Base-by-base conservation (phyloP, 495 filamentous ascomycete genomes). In the Aspergillus steynii region DNA sequence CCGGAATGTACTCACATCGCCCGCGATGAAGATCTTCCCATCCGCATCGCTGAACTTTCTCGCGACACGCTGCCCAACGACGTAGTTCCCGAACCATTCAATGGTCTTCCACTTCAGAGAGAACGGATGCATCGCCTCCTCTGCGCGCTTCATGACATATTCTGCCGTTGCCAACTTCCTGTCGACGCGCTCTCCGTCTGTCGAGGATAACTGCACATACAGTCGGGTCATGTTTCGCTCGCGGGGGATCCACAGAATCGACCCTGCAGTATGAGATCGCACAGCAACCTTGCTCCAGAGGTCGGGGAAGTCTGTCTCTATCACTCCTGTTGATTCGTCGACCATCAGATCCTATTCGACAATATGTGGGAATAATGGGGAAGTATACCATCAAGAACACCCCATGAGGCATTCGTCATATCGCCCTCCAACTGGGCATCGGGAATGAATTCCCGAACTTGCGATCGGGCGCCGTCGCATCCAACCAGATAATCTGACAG, bases 241-340 rank as follows among this genome's bases (percentile, higher is more conserved):
- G 52, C 89, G 83, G 5, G 89, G 89, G 59, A 92, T 91, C 56
- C 89, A 88, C 74, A 92, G 85, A 60, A 91, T 87, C 14, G 89
- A 90, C 26, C 89, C 89, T 55, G 85, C 82, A 47, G 83, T 77
- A 20, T 88, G 79, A 25, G 87, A 87, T 59, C 88, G 84, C 57
- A 92, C 86, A 3, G 76, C 77, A 6, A 84, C 84, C 72, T 89
- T 90, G 70, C 83, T 87, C 85, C 86, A 88, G 28, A 92, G 84
- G 68, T 92, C 89, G 9, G 89, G 89, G 65, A 92, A 92, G 64
- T 90, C 80, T 0, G 89, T 92, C 58, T 88, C 82, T 14, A 91
- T 83, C 4, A 90, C 87, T 8, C 74, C 73, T 42, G 9, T 34
- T 75, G n/a, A 10, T 15, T 32, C 53, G 45, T 49, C 0, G 20